Base-by-base conservation (phyloP, 805 yeast genomes). In the Candida boleticola region DNA sequence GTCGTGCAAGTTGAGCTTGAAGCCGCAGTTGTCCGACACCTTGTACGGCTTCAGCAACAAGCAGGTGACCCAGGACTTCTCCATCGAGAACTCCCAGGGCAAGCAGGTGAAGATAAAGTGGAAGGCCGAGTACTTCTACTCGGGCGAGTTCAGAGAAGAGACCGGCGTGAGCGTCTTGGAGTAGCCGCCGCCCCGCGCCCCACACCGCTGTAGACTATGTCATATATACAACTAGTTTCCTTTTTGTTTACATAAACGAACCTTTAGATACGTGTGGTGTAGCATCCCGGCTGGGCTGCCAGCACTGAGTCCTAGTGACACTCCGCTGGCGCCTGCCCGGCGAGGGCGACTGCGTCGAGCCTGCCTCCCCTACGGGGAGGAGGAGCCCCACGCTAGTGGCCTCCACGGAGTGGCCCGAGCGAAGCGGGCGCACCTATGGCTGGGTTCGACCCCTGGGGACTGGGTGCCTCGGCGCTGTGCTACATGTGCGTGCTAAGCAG, bases 61-160 rank as follows among this genome's bases (percentile, higher is more conserved):
- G 41, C 80, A 80, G 5, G 67, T 84, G 14, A 60, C 68, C 3
- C 93, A 86, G 61, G 68, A 63, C 26, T 70, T 79, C 38, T 55
- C 61, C 1, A 59, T 63, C 27, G 73, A 67, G 39, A 69, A 63
- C 50, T 52, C 63, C 5, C 40, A 45, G 20, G 50, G 55, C 29
- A 71, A 66, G 51, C 59, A 57, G 20, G 64, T 84, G 50, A 86
- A 85, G 61, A 71, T 88, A 44, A 84, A 87, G 60, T 88, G 90
- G 92, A 85, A 83, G 60, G 73, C 77, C 19, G 76, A 76, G 43
- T 87, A 77, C 57, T 51, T 54, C 9, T 57, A 73, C 7, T 77
- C 75, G 40, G 78, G 80, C n/a, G 57, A 60, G 18, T 58, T 61
- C 6, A 62, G 61, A 17, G 82, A 76, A 50, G 85, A 80, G 49